Evolutionary conservation across 768 basidiomycete genomes (phyloP), one percentile per base, ranked within the genome.

Genomic region (Xerocomus spinulosus): DNA sequence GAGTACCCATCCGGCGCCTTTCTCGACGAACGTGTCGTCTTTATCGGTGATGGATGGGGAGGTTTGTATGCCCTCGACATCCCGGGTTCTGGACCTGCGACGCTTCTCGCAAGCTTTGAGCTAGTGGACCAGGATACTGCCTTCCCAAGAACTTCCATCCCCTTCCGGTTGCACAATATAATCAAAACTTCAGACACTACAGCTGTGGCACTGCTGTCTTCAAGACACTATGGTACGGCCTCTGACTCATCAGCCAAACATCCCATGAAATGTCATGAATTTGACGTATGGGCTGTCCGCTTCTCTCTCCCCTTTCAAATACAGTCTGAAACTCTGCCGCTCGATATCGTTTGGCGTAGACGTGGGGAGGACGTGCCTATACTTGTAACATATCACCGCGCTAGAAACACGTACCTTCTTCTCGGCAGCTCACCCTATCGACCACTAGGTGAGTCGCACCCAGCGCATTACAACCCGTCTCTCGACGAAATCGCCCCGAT

Each of bases 1-100:
- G 89, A 92, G 68, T 92, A 93, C 62, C 87, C 90, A 1, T 87
- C 86, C 1, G 76, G 77, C 24, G 70, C 71, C 6, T 83, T 86
- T 56, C 58, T 85, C 32, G 71, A 77, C 43, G 53, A 75, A 4
- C 63, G 69, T 1, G 63, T 73, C 9, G 69, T 78, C 32, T 69
- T 87, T 30, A 73, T 85, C 42, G 73, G 85, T 17, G 88, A 92
- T 57, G 90, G 90, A 9, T 68, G 72, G 54, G 87, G 87, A n/a
- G 59, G 70, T 15, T 64, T 91, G 25, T 86, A 88, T 52, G 69
- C 81, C 13, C 68, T 92, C 36, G 70, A 69, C 24, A 59, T 83
- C 23, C 63, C 69, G 21, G 58, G 68, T 14, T 48, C 57, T 10
- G 73, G 68, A 2, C 47, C 68, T 7, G 74, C 79, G 18, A 59